Base-by-base conservation (phyloP, 2,329 filamentous ascomycete genomes). In the Phialocephala subalpina region DNA sequence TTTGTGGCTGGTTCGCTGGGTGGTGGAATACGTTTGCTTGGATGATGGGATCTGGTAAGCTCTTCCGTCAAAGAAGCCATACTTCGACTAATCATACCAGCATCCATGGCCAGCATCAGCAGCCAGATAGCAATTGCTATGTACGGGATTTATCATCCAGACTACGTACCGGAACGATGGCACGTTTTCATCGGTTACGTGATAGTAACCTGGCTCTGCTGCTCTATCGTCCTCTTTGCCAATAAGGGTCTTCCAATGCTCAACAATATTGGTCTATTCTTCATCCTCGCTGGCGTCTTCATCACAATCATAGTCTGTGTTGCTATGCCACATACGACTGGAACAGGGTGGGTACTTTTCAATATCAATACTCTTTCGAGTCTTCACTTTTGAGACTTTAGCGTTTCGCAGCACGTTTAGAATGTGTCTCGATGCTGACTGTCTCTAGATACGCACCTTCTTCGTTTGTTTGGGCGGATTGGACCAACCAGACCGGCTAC, bases 221-320 rank as follows among this genome's bases (percentile, higher is more conserved):
- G 80, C 60, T 72, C 70, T 9, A 73, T 80, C 6, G 82, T 85
- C 33, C 82, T 88, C 59, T 85, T 89, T 62, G 82, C 79, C 67
- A 89, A 88, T 70, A 80, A 80, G 62, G 80, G 80, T 33, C 80
- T 87, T 67, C 87, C 83, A 1, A 74, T 77, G 18, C 70, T 89
- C 60, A 84, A 86, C 66, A 82, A 83, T n/a, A 72, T 87, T 9
- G 87, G 86, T 1, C 77, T 87, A 6, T 80, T 85, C 68, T 76
- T 86, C 45, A 82, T 86, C 29, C 68, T 88, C 8, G 80, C 60
- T 78, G 86, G 86, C 4, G 82, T 86, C 33, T 75, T 89, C 62
- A 77, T 89, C 60, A 86, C 86, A 0, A 69, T 73, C 47, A 57
- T 73, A 3, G 65, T 65, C n/a, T 71, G 85, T 20, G 81, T 83